These are phyloP conservation scores for Austroboletus festivus DNA, from an alignment of 768 basidiomycete species.

Conservation along the genomic window DNA sequence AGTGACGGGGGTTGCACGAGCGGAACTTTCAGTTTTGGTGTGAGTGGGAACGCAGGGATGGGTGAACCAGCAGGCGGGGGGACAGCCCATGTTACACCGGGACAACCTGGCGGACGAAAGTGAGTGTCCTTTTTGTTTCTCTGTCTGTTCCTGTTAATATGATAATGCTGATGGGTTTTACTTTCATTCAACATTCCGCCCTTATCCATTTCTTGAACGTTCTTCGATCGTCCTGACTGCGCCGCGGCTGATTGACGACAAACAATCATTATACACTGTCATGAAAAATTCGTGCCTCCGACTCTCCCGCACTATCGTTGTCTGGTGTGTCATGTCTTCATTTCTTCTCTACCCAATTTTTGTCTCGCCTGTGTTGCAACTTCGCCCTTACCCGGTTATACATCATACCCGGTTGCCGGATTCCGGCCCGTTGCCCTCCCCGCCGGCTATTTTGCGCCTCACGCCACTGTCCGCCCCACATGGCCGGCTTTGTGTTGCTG, in stretches of 20 bases:
- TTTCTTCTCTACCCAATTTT: background rate
- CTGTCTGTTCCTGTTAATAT: background rate
- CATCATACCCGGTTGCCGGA: conserved; percentile 3
- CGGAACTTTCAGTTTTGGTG: background rate
- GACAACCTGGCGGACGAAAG: conserved; percentile 24
- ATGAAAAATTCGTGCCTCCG: background rate
- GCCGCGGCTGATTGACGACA: conserved; percentile 1
- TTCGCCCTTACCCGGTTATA: conserved; percentile 8
- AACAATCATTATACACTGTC: background rate
- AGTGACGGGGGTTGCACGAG: too few species aligned
- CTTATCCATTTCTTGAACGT: background rate
- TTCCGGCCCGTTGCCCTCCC: conserved; percentile 6
- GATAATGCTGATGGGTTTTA: conserved; percentile 14
- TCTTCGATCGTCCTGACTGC: background rate
- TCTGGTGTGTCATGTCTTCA: background rate
- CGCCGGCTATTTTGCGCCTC: conserved; percentile 13
- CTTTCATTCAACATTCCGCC: background rate
- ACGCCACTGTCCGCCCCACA: conserved; percentile 5
- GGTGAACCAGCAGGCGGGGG: conserved; percentile 8
- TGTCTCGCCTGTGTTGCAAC: background rate
- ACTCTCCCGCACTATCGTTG: background rate
- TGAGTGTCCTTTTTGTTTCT: conserved; percentile 16
- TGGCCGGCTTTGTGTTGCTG: conserved; percentile 5
- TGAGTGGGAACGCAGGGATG: background rate
- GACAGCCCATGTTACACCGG: conserved; percentile 5